Evolutionary conservation across 208 protist genomes (phyloP), one percentile per base, ranked within the genome.

Genomic region (Acanthamoeba culbertsoni): DNA sequence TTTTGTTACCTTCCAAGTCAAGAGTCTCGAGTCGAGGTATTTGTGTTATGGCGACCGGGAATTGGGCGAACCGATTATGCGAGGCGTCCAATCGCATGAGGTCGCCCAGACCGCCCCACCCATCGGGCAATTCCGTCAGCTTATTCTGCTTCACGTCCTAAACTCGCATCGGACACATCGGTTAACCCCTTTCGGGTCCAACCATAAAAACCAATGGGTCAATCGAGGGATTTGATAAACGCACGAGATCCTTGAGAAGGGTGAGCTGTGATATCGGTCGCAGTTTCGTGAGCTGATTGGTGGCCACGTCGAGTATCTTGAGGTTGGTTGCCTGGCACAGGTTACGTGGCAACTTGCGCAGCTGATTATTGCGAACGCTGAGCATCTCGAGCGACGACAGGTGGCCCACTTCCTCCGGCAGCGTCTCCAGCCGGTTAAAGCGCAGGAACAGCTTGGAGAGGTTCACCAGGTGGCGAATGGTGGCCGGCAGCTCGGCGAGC

Each of bases 321-420:
- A 92, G 86, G 62, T 92, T 92, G 59, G 86, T 92, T 10, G 59
- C 59, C 86, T 43, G n/a, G 86, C 33, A 75, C 42, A 92, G 51
- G 31, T 65, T 51, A 18, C 59, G 51, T 14, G 86, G 86, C 35
- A 92, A 57, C 43, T 73, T 75, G 16, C 26, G 31, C 7, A 92
- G 57, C 55, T 94, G 88, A 65, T 96, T 96, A 51, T 95, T 94
- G 51, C 95, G 93, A 2, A 95, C 90, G 88, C 94, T 94, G 40
- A 96, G 51, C 51, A 94, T 96, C 20, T 89, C 51, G 0, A 96
- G 53, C 51, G 20, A 40, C 37, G 59, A 77, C 5, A 94, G 48
- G 10, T 68, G 51, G 8, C 48, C 37, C 23, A 96, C 93, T 35
- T 93, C n/a, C 1, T 40, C 40, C 7, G 95, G 95, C 43, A 96